Percentiles rank a stretch among this genome's conserved stretches.
Conservation (phyloP, 345 rosid genomes). For the Triadica sebifera region DNA sequence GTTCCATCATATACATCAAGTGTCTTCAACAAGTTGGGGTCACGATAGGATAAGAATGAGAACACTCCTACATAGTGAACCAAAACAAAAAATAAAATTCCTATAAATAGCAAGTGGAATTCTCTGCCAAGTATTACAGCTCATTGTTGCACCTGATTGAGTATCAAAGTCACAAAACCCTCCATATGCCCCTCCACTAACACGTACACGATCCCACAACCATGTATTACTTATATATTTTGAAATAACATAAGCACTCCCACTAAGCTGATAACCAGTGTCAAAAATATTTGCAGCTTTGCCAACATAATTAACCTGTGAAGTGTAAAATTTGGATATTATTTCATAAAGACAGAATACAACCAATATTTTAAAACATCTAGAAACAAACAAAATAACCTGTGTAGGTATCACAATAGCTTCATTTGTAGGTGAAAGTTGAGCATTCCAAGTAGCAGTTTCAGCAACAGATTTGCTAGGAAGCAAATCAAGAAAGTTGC, state of each 20-base stretch:
- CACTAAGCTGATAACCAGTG: slow-evolving; percentile 73
- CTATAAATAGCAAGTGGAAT: slow-evolving; percentile 1
- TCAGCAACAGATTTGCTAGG: slow-evolving; percentile 53
- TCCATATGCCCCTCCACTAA: slow-evolving; percentile 98
- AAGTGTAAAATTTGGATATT: slow-evolving; percentile 7
- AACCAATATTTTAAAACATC: background rate
- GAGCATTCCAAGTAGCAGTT: slow-evolving; percentile 51
- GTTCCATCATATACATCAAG: slow-evolving; percentile 85
- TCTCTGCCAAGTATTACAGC: background rate
- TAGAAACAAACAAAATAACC: slow-evolving; percentile 34
- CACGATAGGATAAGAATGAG: slow-evolving; percentile 84
- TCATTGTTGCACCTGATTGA: slow-evolving; percentile 61
- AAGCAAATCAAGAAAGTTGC: slow-evolving; percentile 83
- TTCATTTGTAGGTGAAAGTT: slow-evolving; percentile 66
- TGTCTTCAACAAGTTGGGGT: slow-evolving; percentile 89
- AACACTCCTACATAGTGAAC: slow-evolving; percentile 57
- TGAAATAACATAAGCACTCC: slow-evolving; percentile 93
- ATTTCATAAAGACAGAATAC: background rate
- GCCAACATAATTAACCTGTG: slow-evolving; percentile 94
- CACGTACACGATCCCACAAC: slow-evolving; percentile 99
- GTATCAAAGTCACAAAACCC: slow-evolving; percentile 94
- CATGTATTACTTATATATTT: slow-evolving; percentile 83
- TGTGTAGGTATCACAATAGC: slow-evolving; percentile 93
- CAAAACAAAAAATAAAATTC: background rate
- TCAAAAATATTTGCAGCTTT: slow-evolving; percentile 83